Evolutionary conservation across 2,329 filamentous ascomycete species (phyloP), one percentile per base, ranked within the genome.

Genomic region (Sarocladiaceae sp.): DNA sequence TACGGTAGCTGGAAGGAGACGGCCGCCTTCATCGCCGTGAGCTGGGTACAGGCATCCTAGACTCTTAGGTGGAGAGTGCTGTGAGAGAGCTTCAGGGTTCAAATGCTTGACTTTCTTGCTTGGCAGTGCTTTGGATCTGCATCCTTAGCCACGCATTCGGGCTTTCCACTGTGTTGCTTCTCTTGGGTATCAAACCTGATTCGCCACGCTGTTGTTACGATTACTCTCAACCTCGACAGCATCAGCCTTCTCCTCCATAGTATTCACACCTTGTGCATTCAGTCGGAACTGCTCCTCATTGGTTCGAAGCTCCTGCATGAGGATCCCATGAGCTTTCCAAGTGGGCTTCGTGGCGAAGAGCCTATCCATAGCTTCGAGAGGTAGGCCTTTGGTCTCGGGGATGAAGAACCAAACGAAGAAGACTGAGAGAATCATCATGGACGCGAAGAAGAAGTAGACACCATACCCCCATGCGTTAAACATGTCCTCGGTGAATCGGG

Each of bases 361-460:
- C 5, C 74, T 70, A 61, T 87, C 83, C 74, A 87, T 84, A 26
- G 73, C 74, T 65, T 88, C 84, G 3, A 87, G 72, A 0, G 83
- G 82, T 12, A 87, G 72, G 37, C 76, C 73, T 70, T 86, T 87
- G 3, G 84, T 87, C 70, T 87, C 84, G 1, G 84, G 84, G 0
- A 87, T 59, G 40, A 82, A 71, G 70, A 83, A 84, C 62, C 72
- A 86, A 23, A 84, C 76, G 56, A 84, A 87, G 51, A 79, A 54
- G 50, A 76, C 70, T 0, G 79, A 79, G 10, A 77, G 54, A 12
- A 86, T 64, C 75, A 85, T 86, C 44, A 86, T 70, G 0, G 76
- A 72, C 2, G 82, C 83, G 57, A 88, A 88, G 73, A 88, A 86
- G 59, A 87, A 80, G 66, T 85, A 87, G 0, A 86, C 82, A 22